Percentiles rank a stretch among this genome's conserved stretches.
phyloP scores from a whole-genome alignment of 805 yeast species.

The Brettanomyces bruxellensis region DNA sequence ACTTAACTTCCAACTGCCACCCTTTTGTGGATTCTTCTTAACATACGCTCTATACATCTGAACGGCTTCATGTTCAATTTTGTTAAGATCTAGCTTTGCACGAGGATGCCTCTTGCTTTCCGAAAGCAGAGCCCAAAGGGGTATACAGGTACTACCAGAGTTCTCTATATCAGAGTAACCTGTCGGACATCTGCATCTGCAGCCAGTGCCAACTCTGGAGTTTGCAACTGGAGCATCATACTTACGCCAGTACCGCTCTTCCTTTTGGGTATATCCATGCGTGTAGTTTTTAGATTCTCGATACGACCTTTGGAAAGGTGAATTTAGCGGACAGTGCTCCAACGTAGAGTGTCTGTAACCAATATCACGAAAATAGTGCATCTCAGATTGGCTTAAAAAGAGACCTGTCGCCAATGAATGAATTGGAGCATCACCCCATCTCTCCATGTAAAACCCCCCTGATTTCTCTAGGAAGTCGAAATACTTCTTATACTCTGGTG shows the following conservation, averaged over 20 bases:
- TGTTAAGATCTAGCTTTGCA: constrained; percentile 20
- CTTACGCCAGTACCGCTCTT: constrained; percentile 29
- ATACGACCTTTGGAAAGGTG: constrained; percentile 43
- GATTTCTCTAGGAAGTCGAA: constrained; percentile 58
- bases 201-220: constrained; percentile 74
- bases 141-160: constrained; percentile 40
- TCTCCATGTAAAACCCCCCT: constrained; percentile 81
- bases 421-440: constrained; percentile 98
- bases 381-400: constrained; percentile 54
- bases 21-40: constrained; percentile 11
- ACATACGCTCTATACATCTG: constrained; percentile 17
- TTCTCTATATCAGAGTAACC: constrained; percentile 49
- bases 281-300: constrained; percentile 25
- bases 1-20: constrained; percentile 19
- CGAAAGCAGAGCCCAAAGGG: constrained; percentile 34
- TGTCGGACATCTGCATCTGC: constrained; percentile 75
- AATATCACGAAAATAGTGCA: constrained; percentile 88
- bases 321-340: constrained; percentile 75
- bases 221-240: constrained; percentile 15
- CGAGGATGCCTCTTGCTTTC: constrained; percentile 16
- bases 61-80: constrained; percentile 18
- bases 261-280: constrained; percentile 22
- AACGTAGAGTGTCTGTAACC: constrained; percentile 80
- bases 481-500: constrained; percentile 55
- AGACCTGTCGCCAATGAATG: constrained; percentile 83